Conservation (phyloP, 192 early-diverging fungal genomes). For the Anaeromyces robustus region DNA sequence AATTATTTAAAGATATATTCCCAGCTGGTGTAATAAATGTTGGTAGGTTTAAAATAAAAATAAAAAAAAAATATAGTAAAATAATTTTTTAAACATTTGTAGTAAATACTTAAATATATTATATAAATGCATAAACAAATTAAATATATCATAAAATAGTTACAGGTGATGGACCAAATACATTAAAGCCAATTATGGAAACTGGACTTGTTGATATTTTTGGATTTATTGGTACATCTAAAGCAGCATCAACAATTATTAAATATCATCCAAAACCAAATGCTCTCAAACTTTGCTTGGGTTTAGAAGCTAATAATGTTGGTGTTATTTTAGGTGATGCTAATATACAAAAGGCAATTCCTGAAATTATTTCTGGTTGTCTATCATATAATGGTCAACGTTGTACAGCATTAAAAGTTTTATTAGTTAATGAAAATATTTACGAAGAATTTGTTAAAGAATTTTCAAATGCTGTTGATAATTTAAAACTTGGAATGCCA, state of each 20-base stretch:
- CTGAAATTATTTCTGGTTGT: neutral
- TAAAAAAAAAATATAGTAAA: no score
- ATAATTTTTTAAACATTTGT: no score
- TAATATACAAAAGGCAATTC: neutral
- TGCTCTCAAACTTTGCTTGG: neutral
- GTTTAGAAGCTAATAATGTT: constrained; percentile 3
- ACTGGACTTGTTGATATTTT: neutral
- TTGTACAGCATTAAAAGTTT: constrained; percentile 1
- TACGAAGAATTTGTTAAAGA: neutral
- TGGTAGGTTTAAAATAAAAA: neutral
- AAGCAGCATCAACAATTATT: neutral
- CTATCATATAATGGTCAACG: constrained; percentile 2
- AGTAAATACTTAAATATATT: no score
- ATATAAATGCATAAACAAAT: no score
- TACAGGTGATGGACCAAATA: constrained; percentile 1
- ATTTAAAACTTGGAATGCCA: constrained; percentile 2
- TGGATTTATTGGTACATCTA: constrained; percentile 1
- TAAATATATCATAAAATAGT: neutral
- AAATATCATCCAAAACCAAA: constrained; percentile 3
- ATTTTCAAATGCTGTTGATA: neutral
- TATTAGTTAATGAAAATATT: constrained; percentile 4
- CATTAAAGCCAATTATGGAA: constrained; percentile 1
- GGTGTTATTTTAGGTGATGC: neutral
- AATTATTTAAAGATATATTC: constrained; percentile 2
- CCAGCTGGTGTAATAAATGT: constrained; percentile 1